Percentiles rank a stretch among this genome's conserved stretches.
Conservation (phyloP, 371 early-diverging fungal genomes). For the Smittium mucronatum region DNA sequence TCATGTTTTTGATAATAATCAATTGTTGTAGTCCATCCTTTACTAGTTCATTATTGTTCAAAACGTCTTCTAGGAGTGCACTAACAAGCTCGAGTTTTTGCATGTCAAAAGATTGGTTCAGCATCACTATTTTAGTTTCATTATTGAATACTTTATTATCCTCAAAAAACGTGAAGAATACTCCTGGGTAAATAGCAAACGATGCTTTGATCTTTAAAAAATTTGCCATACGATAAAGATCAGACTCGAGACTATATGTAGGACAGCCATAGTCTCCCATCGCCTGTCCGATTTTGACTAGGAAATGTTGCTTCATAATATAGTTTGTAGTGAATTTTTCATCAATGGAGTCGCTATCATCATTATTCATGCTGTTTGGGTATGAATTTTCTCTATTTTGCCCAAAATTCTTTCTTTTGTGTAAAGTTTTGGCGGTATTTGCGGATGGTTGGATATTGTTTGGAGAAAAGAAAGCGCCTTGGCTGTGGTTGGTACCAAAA, state of each 20-base stretch:
- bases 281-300: neutral
- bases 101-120: constrained; percentile 2
- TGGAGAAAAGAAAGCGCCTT: too few species aligned
- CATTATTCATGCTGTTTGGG: too few species aligned
- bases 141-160: constrained; percentile 34
- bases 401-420: too few species aligned
- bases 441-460: too few species aligned
- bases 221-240: constrained; percentile 17
- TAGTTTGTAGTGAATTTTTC: neutral
- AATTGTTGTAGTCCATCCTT: constrained; percentile 17
- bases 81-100: constrained; percentile 5
- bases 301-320: neutral
- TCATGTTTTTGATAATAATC: constrained; percentile 20
- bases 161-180: constrained; percentile 56
- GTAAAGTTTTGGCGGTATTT: too few species aligned
- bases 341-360: neutral
- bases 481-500: too few species aligned
- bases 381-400: too few species aligned
- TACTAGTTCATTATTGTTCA: constrained; percentile 32
- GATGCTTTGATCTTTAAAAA: constrained; percentile 50
- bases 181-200: constrained; percentile 51
- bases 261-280: constrained; percentile 10
- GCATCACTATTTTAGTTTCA: neutral
- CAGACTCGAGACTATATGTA: constrained; percentile 6
- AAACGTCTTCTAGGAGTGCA: constrained; percentile 18